A percentile compares a stretch with the other conserved stretches of the same genome.
Conservation (phyloP, 345 rosid species). For the Eutrema heterophyllum region DNA sequence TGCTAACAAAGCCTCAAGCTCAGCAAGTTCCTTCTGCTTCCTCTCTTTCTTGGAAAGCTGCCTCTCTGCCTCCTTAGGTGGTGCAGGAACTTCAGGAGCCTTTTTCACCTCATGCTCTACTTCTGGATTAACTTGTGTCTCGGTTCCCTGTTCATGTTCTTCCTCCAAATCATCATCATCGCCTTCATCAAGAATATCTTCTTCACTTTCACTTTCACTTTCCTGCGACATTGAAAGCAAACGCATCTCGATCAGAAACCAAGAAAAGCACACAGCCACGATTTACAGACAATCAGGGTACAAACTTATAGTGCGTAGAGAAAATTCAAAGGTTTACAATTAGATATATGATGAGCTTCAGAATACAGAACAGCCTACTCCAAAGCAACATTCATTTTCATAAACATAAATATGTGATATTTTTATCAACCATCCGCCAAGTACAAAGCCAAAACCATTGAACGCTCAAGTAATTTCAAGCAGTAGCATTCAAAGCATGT, state of each 20-base stretch:
- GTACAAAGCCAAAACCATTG: background rate
- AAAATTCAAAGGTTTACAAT: background rate
- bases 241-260: background rate
- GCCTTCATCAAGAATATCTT: slow-evolving; percentile 65
- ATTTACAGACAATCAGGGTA: background rate
- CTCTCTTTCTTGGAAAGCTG: slow-evolving; percentile 87
- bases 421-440: background rate
- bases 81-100: slow-evolving; percentile 42
- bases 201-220: slow-evolving; percentile 85
- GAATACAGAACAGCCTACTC: background rate
- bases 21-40: slow-evolving; percentile 86
- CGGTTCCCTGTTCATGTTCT: slow-evolving; percentile 59
- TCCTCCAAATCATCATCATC: slow-evolving; percentile 75
- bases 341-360: background rate
- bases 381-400: background rate
- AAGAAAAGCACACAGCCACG: background rate
- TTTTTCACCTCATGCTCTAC: slow-evolving; percentile 44
- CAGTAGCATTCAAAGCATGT: background rate
- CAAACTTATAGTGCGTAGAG: background rate
- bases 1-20: slow-evolving; percentile 83
- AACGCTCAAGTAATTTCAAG: background rate
- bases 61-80: slow-evolving; percentile 69
- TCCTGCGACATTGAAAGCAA: slow-evolving; percentile 38
- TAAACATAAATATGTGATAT: background rate
- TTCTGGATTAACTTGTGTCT: slow-evolving; percentile 33